Evolutionary conservation across 2,329 filamentous ascomycete species (phyloP).

Genomic region (Geoglossum cookeanum): DNA sequence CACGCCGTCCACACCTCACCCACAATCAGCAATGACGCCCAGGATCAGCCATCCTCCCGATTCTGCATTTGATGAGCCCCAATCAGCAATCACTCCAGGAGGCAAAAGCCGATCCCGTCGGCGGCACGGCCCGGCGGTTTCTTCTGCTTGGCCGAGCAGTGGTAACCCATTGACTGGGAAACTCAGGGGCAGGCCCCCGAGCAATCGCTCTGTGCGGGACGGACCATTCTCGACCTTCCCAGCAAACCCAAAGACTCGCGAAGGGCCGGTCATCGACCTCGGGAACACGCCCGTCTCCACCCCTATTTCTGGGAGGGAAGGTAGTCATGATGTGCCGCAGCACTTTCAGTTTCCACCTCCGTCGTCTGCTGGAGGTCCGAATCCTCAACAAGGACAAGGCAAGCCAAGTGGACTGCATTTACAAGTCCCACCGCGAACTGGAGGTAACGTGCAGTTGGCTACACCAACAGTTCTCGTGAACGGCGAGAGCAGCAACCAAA

Average conservation of each 20-base stretch:
- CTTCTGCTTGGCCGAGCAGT: conserved; percentile 68
- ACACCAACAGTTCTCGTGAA: conserved; percentile 1
- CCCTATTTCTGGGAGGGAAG: conserved; percentile 26
- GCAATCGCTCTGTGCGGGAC: conserved; percentile 45
- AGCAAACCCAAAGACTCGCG: conserved; percentile 33
- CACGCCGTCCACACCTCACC: conserved; percentile 49
- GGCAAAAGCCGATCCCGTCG: conserved; percentile 33
- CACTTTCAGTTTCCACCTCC: conserved; percentile 10
- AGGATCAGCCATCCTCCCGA: conserved; percentile 30
- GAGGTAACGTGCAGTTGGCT: conserved; percentile 2
- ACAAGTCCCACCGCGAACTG: conserved; percentile 39
- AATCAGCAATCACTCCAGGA: conserved; percentile 50
- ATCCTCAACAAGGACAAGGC: conserved; percentile 14
- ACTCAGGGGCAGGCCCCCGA: conserved; percentile 60
- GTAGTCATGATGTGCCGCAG: conserved; percentile 9
- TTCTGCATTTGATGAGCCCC: conserved; percentile 39
- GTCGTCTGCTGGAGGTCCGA: conserved; percentile 14
- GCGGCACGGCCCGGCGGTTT: conserved; percentile 70
- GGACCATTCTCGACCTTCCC: conserved; percentile 53
- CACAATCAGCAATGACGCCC: conserved; percentile 60
- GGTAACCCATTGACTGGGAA: conserved; percentile 46
- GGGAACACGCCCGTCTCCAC: conserved; percentile 22
- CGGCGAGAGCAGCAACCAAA: neutral
- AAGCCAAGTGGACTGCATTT: conserved; percentile 34
- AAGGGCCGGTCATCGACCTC: conserved; percentile 27